phyloP scores from a whole-genome alignment of 768 basidiomycete genomes.

The Hygrocybe coccinea region DNA sequence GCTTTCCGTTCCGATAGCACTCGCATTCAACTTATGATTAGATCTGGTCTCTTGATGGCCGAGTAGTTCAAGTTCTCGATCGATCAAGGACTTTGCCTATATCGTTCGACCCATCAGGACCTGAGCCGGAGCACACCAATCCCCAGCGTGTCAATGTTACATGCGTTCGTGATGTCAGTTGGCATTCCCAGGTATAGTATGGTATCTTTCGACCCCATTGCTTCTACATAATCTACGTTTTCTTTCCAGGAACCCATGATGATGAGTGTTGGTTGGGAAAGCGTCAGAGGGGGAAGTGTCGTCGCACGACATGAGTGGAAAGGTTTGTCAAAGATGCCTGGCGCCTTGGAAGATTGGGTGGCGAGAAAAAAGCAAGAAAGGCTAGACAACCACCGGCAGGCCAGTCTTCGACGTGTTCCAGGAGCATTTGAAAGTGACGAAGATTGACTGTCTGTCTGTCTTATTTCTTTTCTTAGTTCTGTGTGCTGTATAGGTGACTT shows the following conservation, averaged over 20 bases:
- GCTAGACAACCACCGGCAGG: background rate
- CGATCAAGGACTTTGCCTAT: conserved; percentile 69
- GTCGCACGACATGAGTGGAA: conserved; percentile 97
- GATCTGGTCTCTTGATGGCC: conserved; percentile 95
- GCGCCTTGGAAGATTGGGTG: conserved; percentile 68
- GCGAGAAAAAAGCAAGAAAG: conserved; percentile 40
- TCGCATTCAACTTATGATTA: conserved; percentile 27
- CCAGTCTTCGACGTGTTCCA: conserved; percentile 13
- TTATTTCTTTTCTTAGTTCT: no score
- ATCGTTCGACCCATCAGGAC: conserved; percentile 64
- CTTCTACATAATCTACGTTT: background rate
- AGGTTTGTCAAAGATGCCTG: conserved; percentile 69
- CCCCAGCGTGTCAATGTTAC: conserved; percentile 29
- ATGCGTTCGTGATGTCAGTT: conserved; percentile 91
- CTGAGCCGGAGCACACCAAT: conserved; percentile 36
- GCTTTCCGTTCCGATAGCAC: conserved; percentile 19
- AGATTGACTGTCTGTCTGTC: conserved; percentile 10
- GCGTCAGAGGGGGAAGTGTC: conserved; percentile 56
- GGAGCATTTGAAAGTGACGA: conserved; percentile 18
- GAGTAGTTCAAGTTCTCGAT: conserved; percentile 77
- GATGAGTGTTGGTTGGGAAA: conserved; percentile 90
- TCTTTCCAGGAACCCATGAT: conserved; percentile 69
- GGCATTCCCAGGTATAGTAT: conserved; percentile 72
- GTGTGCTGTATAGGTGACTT: no score
- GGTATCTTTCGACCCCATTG: conserved; percentile 5